Evolutionary conservation across 2,329 filamentous ascomycete species (phyloP), one percentile per base, ranked within the genome.

Genomic region (Mycosphaerella sp.): DNA sequence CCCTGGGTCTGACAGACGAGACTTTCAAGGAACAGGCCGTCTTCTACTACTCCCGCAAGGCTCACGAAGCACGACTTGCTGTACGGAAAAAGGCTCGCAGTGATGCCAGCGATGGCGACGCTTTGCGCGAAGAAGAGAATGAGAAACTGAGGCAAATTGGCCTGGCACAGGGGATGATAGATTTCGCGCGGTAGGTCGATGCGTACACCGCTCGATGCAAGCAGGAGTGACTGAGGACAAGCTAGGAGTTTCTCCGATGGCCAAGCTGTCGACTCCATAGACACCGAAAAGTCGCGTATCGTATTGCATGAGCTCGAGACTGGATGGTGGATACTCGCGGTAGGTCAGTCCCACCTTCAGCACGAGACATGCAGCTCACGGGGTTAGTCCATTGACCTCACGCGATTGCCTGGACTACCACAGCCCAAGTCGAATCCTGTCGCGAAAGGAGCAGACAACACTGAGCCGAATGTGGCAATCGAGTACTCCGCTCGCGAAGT

Each of bases 321-420:
- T 13, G 87, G 87, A 27, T 98, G 93, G 93, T 98, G 94, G 94
- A 84, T 97, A 56, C 74, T 97, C 54, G 90, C 89, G 55, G 89
- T 94, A 75, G 65, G 86, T 72, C 54, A 21, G 16, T 48, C n/a
- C 12, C 17, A n/a, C 14, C 40, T 35, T 39, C 52, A 49, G 50
- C 54, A 18, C 10, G 25, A 16, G 17, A 16, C 27, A 16, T 7
- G 2, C 25, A 27, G 39, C 58, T 62, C 16, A 60, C 53, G 41
- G 44, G 52, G 12, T 16, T 55, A 89, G 84, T 88, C 85, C 42
- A 81, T 96, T 65, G 85, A 93, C 65, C 76, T 95, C 34, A 95
- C 88, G 21, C 83, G 83, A 52, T 74, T 90, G 4, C 83, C 84
- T 16, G 74, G 77, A 6, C 51, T 62, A 7, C 30, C 60, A 54